These are phyloP conservation scores for Coemansia sp. DNA, from an alignment of 371 early-diverging fungal species.

Conservation along the genomic window DNA sequence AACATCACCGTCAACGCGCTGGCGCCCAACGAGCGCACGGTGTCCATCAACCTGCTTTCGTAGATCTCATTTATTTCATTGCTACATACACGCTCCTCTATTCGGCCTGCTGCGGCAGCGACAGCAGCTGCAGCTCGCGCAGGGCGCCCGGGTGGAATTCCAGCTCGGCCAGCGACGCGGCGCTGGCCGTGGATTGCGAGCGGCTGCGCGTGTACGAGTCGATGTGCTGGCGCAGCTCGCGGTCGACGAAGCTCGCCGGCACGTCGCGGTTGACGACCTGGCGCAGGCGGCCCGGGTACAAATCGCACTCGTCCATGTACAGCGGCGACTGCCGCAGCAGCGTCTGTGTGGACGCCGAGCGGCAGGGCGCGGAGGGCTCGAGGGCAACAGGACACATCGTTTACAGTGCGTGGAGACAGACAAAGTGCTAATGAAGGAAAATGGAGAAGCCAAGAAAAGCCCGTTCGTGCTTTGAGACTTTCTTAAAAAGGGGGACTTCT, in stretches of 20 bases:
- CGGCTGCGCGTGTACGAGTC: not conserved
- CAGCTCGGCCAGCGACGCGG: not conserved
- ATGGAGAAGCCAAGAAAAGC: not conserved
- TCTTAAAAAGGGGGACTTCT: no score
- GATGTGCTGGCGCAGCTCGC: constrained; percentile 1
- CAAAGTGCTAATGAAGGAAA: not conserved
- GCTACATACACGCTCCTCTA: not conserved
- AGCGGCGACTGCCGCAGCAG: constrained; percentile 33
- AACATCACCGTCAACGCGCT: constrained; percentile 55
- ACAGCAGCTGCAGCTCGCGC: constrained; percentile 6
- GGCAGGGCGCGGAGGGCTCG: not conserved
- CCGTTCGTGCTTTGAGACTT: not conserved
- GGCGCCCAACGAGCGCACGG: constrained; percentile 27
- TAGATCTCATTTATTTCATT: not conserved
- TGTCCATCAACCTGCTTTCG: constrained; percentile 11
- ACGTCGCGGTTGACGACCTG: constrained; percentile 40
- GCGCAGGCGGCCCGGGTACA: constrained; percentile 45
- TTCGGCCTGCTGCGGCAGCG: not conserved
- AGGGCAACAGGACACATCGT: constrained; percentile 9
- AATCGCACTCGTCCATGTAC: constrained; percentile 42
- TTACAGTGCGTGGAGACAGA: not conserved
- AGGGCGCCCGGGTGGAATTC: constrained; percentile 28
- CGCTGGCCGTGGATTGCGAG: not conserved
- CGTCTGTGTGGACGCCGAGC: constrained; percentile 3
- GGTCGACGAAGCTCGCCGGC: not conserved